Evolutionary conservation across 2,329 filamentous ascomycete species (phyloP).

Genomic region (Leptodontidium sp.): DNA sequence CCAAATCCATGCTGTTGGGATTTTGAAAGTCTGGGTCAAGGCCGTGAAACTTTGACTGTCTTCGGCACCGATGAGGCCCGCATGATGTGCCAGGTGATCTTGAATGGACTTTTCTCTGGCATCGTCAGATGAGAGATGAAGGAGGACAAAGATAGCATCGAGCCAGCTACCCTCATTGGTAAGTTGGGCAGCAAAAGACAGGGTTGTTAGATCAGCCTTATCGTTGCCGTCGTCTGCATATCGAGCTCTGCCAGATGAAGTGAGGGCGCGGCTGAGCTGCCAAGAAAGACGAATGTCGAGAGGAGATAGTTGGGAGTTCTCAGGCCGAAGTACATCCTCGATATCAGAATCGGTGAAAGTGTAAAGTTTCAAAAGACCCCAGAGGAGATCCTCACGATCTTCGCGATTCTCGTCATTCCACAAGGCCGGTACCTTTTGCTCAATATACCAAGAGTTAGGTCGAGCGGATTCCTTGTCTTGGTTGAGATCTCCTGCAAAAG

Average conservation of each 20-base stretch:
- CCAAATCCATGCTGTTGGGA: constrained; percentile 85
- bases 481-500: constrained; percentile 77
- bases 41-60: constrained; percentile 63
- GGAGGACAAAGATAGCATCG: constrained; percentile 77
- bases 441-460: constrained; percentile 76
- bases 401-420: constrained; percentile 68
- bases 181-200: constrained; percentile 71
- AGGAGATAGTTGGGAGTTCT: constrained; percentile 78
- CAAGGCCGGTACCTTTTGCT: constrained; percentile 63
- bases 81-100: constrained; percentile 78
- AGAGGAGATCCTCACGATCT: constrained; percentile 78
- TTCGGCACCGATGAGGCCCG: constrained; percentile 68
- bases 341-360: constrained; percentile 67
- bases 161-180: constrained; percentile 71
- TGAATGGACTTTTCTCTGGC: constrained; percentile 74
- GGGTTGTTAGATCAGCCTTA: constrained; percentile 71
- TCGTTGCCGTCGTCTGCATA: constrained; percentile 61
- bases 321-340: constrained; percentile 76
- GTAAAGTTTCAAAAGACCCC: constrained; percentile 86
- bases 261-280: constrained; percentile 79
- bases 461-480: constrained; percentile 72
- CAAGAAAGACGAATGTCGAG: constrained; percentile 81
- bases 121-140: constrained; percentile 72
- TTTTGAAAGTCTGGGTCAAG: constrained; percentile 69
- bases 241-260: constrained; percentile 56